A percentile compares a stretch with the other conserved stretches of the same genome.
phyloP scores from a whole-genome alignment of 306 rosid genomes.

The Glycine soja region DNA sequence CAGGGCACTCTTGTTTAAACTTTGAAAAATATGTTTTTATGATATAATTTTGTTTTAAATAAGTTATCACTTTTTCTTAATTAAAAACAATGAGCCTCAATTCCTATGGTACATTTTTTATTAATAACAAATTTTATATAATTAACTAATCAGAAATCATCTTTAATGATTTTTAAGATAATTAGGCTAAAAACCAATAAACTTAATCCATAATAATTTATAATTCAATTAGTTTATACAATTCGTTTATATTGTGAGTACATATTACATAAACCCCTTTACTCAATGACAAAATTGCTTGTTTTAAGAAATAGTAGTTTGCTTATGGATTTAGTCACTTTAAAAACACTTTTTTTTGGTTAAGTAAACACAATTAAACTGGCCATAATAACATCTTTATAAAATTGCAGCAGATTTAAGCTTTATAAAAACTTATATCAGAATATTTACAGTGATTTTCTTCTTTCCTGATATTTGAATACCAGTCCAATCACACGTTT shows the following conservation, averaged over 20 bases:
- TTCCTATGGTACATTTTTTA: no score
- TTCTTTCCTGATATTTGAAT: conserved; percentile 11
- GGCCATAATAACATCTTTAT: background rate
- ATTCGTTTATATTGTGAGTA: no score
- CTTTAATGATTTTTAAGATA: no score
- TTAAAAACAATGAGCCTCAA: background rate
- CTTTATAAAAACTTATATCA: conserved; percentile 4
- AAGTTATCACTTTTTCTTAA: background rate
- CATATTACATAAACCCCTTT: no score
- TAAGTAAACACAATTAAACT: background rate
- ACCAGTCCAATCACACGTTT: background rate
- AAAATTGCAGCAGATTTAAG: background rate
- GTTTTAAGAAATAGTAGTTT: background rate
- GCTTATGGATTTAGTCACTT: background rate
- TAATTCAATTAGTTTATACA: background rate
- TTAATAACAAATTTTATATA: no score
- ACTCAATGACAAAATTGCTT: background rate
- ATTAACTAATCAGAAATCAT: background rate
- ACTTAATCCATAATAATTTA: background rate
- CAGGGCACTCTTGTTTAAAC: background rate
- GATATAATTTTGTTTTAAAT: background rate
- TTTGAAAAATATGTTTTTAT: background rate
- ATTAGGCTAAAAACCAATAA: background rate
- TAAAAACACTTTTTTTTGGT: background rate
- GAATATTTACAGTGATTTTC: background rate